Evolutionary conservation across 495 filamentous ascomycete species (phyloP).

Genomic region (Neurospora sp.): DNA sequence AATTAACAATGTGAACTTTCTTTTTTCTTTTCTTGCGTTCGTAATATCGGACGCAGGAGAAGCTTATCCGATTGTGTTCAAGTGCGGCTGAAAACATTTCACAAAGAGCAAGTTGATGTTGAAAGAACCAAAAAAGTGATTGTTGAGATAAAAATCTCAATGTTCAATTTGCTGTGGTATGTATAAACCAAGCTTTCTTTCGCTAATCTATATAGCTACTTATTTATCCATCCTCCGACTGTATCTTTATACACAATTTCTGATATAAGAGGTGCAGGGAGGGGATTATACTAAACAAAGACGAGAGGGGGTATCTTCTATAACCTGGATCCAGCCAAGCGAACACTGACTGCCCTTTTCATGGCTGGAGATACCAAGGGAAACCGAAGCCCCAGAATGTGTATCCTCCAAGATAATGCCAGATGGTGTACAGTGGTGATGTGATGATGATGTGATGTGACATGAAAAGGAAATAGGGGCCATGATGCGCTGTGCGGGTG

Average conservation of each 20-base stretch:
- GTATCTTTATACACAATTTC: neutral
- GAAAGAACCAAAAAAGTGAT: neutral
- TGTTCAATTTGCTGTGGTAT: neutral
- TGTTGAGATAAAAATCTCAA: neutral
- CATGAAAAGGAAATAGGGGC: conserved; percentile 1
- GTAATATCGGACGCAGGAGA: neutral
- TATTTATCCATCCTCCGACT: neutral
- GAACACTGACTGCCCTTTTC: conserved; percentile 20
- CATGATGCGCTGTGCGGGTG: neutral
- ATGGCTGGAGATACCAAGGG: conserved; percentile 5
- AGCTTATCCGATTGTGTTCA: neutral
- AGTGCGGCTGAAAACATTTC: neutral
- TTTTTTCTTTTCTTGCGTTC: neutral
- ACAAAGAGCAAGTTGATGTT: neutral
- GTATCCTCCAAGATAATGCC: conserved; percentile 2
- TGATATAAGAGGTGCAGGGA: neutral
- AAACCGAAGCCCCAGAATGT: neutral
- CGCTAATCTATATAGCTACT: neutral
- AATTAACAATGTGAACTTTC: neutral
- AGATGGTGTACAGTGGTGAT: conserved; percentile 8
- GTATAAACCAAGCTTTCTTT: neutral
- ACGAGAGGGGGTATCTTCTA: conserved; percentile 36
- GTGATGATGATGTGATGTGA: conserved; percentile 2
- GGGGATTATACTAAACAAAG: conserved; percentile 21
- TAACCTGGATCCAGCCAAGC: conserved; percentile 38